Conservation (phyloP, 768 basidiomycete genomes). For the Kondoa malvinella region DNA sequence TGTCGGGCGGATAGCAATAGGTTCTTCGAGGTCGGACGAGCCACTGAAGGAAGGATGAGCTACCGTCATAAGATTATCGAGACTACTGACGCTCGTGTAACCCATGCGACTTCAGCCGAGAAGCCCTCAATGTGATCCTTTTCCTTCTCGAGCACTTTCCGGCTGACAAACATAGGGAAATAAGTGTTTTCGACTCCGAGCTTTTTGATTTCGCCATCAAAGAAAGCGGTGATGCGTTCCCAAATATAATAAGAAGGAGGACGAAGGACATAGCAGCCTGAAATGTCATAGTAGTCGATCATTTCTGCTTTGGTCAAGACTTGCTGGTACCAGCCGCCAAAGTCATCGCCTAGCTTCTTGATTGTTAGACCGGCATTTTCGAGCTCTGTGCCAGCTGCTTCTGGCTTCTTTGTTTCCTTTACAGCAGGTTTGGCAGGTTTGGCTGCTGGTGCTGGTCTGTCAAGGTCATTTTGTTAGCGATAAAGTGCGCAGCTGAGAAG, state of each 20-base stretch:
- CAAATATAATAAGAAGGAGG: constrained; percentile 96
- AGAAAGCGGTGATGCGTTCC: constrained; percentile 95
- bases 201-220: constrained; percentile 74
- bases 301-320: constrained; percentile 96
- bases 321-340: constrained; percentile 36
- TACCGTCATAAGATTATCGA: neutral
- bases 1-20: constrained; percentile 92
- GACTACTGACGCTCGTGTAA: constrained; percentile 67
- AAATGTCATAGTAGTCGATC: constrained; percentile 97
- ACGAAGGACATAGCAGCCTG: constrained; percentile 94
- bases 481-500: neutral
- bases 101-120: constrained; percentile 99
- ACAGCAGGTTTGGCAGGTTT: neutral
- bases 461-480: neutral
- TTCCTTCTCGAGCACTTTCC: constrained; percentile 81
- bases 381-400: constrained; percentile 1
- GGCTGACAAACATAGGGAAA: constrained; percentile 96
- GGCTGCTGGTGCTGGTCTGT: constrained; percentile 11
- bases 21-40: constrained; percentile 82
- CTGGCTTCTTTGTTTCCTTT: constrained; percentile 1
- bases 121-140: constrained; percentile 99
- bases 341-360: constrained; percentile 28
- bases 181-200: constrained; percentile 93
- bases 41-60: constrained; percentile 41
- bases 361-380: constrained; percentile 24